These are phyloP conservation scores for Platanthera guangdongensis DNA, from an alignment of 106 monocot species.

Conservation along the genomic window DNA sequence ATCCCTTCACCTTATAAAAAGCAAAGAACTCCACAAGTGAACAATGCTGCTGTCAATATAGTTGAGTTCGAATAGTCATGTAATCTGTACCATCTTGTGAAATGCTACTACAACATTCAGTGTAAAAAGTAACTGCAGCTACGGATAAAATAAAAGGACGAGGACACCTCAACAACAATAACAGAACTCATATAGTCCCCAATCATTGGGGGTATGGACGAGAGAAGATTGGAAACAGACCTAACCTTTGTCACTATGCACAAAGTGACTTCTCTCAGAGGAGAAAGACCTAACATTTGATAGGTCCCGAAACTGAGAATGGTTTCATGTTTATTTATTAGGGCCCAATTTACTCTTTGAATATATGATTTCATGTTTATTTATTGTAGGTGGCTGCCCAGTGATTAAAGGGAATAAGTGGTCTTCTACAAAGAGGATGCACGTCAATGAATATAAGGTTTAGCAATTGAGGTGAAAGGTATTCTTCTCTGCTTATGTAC, in stretches of 20 bases:
- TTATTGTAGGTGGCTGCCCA: conserved; percentile 31
- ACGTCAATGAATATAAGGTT: conserved; percentile 41
- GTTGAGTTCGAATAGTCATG: not conserved
- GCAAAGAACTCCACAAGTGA: not conserved
- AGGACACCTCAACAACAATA: too few species aligned
- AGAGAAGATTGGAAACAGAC: too few species aligned
- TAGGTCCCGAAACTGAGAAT: too few species aligned
- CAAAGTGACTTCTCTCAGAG: too few species aligned
- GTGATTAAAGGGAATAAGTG: conserved; percentile 48
- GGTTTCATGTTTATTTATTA: too few species aligned
- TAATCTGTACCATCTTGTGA: not conserved
- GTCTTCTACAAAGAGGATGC: conserved; percentile 49
- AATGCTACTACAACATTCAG: not conserved
- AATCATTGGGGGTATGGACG: too few species aligned
- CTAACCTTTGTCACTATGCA: too few species aligned
- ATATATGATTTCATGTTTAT: not conserved
- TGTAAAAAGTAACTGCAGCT: not conserved
- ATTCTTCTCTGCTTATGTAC: not conserved
- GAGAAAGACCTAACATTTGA: too few species aligned
- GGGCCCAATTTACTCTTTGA: not conserved
- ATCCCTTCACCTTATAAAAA: not conserved
- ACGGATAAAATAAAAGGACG: not conserved
- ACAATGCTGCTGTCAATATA: not conserved
- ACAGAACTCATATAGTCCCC: too few species aligned
- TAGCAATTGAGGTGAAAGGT: not conserved